Percentiles rank a stretch among this genome's conserved stretches.
phyloP scores from a whole-genome alignment of 192 early-diverging fungal species.

The Kappamyces sp. region DNA sequence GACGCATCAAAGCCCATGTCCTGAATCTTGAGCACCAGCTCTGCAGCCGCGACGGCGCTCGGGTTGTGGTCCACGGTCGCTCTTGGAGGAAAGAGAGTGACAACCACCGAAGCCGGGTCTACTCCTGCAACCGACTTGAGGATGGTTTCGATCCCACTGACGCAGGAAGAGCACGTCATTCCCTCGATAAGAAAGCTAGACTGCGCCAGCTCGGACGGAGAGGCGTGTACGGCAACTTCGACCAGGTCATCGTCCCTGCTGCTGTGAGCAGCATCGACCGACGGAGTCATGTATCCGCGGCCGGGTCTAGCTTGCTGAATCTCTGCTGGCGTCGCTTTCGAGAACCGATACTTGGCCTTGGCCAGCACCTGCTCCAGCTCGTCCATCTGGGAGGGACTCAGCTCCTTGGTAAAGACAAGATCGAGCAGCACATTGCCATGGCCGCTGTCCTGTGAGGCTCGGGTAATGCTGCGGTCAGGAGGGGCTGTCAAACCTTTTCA shows the following conservation, averaged over 20 bases:
- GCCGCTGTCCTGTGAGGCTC: slow-evolving; percentile 6
- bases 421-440: slow-evolving; percentile 10
- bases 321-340: slow-evolving; percentile 7
- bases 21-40: slow-evolving; percentile 53
- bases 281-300: background rate
- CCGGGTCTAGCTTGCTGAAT: background rate
- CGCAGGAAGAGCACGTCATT: slow-evolving; percentile 76
- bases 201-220: slow-evolving; percentile 12
- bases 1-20: slow-evolving; percentile 65
- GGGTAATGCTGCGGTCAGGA: slow-evolving; percentile 7
- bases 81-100: slow-evolving; percentile 61
- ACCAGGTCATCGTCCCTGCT: background rate
- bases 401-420: background rate
- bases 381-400: background rate
- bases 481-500: background rate
- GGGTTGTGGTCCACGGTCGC: slow-evolving; percentile 48
- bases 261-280: background rate
- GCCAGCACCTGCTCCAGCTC: slow-evolving; percentile 1
- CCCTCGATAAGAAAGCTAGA: slow-evolving; percentile 59
- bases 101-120: slow-evolving; percentile 42
- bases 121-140: slow-evolving; percentile 49
- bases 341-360: slow-evolving; percentile 3
- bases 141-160: slow-evolving; percentile 56
- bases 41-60: slow-evolving; percentile 18
- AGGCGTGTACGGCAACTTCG: background rate